Evolutionary conservation across 495 filamentous ascomycete species (phyloP).

Genomic region (Melanomma pulvis-pyrius): DNA sequence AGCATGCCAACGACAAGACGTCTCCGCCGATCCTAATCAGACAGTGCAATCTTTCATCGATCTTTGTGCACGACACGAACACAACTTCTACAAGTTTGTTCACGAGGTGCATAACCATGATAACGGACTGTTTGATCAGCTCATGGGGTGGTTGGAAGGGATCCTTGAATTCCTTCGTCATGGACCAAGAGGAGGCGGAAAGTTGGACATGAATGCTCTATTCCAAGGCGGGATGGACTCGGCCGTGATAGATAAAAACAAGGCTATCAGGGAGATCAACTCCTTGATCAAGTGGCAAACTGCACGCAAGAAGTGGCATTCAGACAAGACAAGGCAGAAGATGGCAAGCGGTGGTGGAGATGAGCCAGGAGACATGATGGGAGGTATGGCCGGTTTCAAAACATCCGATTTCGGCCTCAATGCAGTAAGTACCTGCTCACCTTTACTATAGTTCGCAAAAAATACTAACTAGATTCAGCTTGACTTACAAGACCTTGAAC

Average conservation of each 20-base stretch:
- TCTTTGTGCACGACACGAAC: conserved; percentile 89
- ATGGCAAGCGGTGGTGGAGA: conserved; percentile 77
- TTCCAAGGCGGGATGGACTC: conserved; percentile 75
- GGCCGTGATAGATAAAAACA: conserved; percentile 66
- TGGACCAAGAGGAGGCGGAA: conserved; percentile 73
- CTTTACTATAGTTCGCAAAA: background rate
- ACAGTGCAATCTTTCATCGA: conserved; percentile 99
- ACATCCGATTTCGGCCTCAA: conserved; percentile 87
- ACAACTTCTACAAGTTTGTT: conserved; percentile 98
- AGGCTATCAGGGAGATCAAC: conserved; percentile 81
- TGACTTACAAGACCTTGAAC: conserved; percentile 79
- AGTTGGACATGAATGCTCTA: conserved; percentile 90
- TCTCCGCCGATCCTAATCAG: conserved; percentile 93
- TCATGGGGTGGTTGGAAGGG: conserved; percentile 98
- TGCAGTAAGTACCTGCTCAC: conserved; percentile 55
- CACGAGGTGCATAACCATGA: conserved; percentile 99
- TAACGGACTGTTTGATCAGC: conserved; percentile 89
- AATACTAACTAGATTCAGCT: conserved; percentile 45
- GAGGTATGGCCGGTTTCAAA: conserved; percentile 59
- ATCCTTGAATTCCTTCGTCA: conserved; percentile 91
- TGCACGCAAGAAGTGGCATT: conserved; percentile 92
- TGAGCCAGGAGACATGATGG: conserved; percentile 29
- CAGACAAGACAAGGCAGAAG: conserved; percentile 96
- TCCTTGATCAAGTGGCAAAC: conserved; percentile 89
- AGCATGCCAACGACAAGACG: conserved; percentile 85